Evolutionary conservation across 768 basidiomycete genomes (phyloP).

Genomic region (Mycena belliarum): DNA sequence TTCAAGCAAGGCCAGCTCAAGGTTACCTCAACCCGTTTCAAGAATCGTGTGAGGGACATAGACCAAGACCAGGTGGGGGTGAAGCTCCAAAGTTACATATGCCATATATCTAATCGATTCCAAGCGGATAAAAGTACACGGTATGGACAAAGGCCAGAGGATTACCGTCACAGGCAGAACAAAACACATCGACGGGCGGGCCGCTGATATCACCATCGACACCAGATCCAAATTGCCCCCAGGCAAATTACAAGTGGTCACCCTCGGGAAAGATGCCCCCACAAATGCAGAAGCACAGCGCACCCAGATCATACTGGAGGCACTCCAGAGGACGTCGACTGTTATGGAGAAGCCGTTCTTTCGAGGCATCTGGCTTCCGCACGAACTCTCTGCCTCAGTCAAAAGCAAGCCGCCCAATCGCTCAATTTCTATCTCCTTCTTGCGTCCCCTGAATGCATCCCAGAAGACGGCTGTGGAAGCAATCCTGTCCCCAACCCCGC

Average conservation of each 20-base stretch:
- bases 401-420: not conserved
- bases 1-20: constrained; percentile 32
- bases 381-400: constrained; percentile 18
- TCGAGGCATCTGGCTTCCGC: constrained; percentile 34
- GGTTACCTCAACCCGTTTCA: constrained; percentile 42
- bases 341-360: constrained; percentile 37
- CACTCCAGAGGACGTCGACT: constrained; percentile 27
- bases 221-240: constrained; percentile 23
- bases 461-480: constrained; percentile 34
- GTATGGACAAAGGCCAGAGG: not conserved
- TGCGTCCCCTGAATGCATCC: constrained; percentile 35
- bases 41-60: constrained; percentile 35
- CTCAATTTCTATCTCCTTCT: constrained; percentile 22
- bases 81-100: not conserved
- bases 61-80: not conserved
- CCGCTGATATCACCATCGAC: constrained; percentile 2
- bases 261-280: constrained; percentile 47
- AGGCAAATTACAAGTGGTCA: constrained; percentile 35
- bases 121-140: not conserved
- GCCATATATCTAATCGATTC: not conserved
- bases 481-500: constrained; percentile 34
- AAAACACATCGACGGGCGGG: not conserved
- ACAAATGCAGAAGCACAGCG: constrained; percentile 47
- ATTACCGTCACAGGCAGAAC: not conserved
- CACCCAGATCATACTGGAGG: constrained; percentile 27